Conservation (phyloP, 768 basidiomycete genomes). For the Wakefieldia striispora region DNA sequence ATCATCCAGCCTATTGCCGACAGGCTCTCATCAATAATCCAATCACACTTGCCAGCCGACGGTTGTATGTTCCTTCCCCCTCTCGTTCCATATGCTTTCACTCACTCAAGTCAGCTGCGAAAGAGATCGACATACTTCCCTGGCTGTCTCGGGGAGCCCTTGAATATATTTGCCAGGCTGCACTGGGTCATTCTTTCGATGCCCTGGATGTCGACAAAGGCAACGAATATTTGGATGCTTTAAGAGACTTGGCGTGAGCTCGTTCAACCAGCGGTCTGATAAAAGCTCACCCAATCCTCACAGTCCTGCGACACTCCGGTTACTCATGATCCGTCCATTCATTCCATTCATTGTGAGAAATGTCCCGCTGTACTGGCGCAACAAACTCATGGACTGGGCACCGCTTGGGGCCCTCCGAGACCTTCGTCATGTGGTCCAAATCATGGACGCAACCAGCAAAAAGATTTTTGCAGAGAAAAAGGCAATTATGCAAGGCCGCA, state of each 20-base stretch:
- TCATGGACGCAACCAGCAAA: slow-evolving; percentile 31
- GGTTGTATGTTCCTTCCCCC: slow-evolving; percentile 15
- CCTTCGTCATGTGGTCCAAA: slow-evolving; percentile 23
- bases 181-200: slow-evolving; percentile 34
- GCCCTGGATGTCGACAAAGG: slow-evolving; percentile 24
- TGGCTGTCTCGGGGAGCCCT: slow-evolving; percentile 35
- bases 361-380: slow-evolving; percentile 29
- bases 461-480: slow-evolving; percentile 32
- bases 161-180: slow-evolving; percentile 36
- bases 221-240: slow-evolving; percentile 29
- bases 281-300: not conserved
- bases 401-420: slow-evolving; percentile 29
- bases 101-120: slow-evolving; percentile 15
- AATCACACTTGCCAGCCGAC: slow-evolving; percentile 21
- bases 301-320: slow-evolving; percentile 26
- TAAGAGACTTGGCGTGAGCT: slow-evolving; percentile 32
- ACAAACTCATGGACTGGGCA: slow-evolving; percentile 33
- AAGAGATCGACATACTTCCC: slow-evolving; percentile 34
- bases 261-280: not conserved
- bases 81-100: not conserved
- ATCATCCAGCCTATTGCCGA: slow-evolving; percentile 35
- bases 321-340: slow-evolving; percentile 33
- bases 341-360: slow-evolving; percentile 30
- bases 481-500: slow-evolving; percentile 15
- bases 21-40: slow-evolving; percentile 20